phyloP scores from a whole-genome alignment of 768 basidiomycete species.

The Kondoa subrosea region DNA sequence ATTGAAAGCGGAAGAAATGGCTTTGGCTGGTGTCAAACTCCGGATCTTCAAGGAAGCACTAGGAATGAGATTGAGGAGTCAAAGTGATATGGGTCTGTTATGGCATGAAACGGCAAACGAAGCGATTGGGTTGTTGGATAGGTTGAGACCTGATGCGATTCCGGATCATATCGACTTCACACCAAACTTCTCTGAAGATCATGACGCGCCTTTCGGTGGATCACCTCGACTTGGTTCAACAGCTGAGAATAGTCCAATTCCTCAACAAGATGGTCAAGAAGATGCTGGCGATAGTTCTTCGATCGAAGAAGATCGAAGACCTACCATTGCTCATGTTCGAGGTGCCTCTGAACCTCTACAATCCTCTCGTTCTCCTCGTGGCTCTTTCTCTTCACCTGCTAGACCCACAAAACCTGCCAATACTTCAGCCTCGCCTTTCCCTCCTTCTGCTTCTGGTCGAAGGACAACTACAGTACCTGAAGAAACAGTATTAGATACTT shows the following conservation, averaged over 20 bases:
- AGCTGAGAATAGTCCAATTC: background rate
- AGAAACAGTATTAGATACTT: background rate
- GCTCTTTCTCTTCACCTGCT: background rate
- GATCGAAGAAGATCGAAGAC: conserved; percentile 4
- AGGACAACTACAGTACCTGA: conserved; percentile 5
- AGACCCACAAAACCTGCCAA: background rate
- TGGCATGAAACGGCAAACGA: conserved; percentile 17
- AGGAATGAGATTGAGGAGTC: conserved; percentile 23
- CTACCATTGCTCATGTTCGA: background rate
- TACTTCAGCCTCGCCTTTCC: background rate
- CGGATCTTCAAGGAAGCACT: conserved; percentile 25
- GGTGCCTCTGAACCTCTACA: background rate
- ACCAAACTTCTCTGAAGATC: background rate
- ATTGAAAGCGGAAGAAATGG: conserved; percentile 25
- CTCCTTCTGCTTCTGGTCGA: background rate
- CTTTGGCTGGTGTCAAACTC: conserved; percentile 23
- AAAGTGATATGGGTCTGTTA: conserved; percentile 24
- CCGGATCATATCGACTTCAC: conserved; percentile 8
- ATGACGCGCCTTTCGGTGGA: background rate
- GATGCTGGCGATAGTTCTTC: conserved; percentile 4
- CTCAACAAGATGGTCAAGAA: background rate
- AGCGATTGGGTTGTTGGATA: conserved; percentile 12
- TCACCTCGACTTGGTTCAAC: background rate
- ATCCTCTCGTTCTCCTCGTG: background rate
- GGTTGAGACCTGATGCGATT: conserved; percentile 6